These are phyloP conservation scores for Verbascum thapsus DNA, from an alignment of 257 asterid genomes.

Conservation along the genomic window DNA sequence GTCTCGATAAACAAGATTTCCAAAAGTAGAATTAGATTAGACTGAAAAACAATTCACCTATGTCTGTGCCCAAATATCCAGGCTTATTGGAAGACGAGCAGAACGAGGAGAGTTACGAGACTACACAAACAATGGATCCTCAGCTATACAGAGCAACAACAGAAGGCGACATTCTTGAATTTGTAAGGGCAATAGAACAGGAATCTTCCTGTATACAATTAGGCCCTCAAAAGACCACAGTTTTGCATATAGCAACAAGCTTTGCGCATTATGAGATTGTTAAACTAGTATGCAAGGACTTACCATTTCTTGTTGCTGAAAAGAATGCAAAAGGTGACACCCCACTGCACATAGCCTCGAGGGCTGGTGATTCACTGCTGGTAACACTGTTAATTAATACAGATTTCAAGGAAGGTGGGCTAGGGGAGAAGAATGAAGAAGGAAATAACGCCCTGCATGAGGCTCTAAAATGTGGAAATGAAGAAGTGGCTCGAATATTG, in stretches of 20 bases:
- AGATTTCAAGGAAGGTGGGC: slow-evolving; percentile 38
- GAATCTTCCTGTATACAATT: slow-evolving; percentile 42
- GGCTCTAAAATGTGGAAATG: slow-evolving; percentile 39
- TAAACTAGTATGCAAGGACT: slow-evolving; percentile 54
- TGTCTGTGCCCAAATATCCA: slow-evolving; percentile 40
- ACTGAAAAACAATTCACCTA: slow-evolving; percentile 26
- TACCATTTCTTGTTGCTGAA: slow-evolving; percentile 44
- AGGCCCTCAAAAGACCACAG: slow-evolving; percentile 53
- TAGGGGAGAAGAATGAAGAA: slow-evolving; percentile 44
- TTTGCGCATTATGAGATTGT: slow-evolving; percentile 46
- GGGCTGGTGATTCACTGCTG: slow-evolving; percentile 44
- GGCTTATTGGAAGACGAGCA: slow-evolving; percentile 34
- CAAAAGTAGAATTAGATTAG: not conserved
- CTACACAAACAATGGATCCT: slow-evolving; percentile 49
- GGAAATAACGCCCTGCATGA: slow-evolving; percentile 52
- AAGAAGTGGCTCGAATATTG: slow-evolving; percentile 50
- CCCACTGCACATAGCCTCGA: slow-evolving; percentile 57
- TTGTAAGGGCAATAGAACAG: slow-evolving; percentile 46
- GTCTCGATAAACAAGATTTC: not conserved
- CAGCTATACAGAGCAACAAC: slow-evolving; percentile 44
- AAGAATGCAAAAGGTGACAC: slow-evolving; percentile 53
- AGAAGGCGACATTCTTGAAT: slow-evolving; percentile 55
- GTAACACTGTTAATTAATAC: slow-evolving; percentile 39
- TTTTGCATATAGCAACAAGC: slow-evolving; percentile 53
- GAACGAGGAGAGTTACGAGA: slow-evolving; percentile 35